phyloP scores from a whole-genome alignment of 495 filamentous ascomycete genomes.

The Halenospora varia region DNA sequence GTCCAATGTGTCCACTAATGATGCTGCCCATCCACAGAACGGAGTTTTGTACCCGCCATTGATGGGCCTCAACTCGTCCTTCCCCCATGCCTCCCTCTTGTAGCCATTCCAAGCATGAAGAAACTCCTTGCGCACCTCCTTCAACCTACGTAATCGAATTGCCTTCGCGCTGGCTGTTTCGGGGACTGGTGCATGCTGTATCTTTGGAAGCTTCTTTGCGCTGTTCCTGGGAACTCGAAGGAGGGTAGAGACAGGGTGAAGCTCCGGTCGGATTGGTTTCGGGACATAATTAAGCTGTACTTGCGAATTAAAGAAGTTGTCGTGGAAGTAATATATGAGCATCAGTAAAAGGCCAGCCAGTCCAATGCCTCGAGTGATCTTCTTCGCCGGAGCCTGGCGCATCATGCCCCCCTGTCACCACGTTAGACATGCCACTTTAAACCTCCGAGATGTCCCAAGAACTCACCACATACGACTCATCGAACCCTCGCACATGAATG shows the following conservation, averaged over 20 bases:
- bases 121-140: conserved; percentile 70
- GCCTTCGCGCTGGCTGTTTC: conserved; percentile 36
- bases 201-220: conserved; percentile 17
- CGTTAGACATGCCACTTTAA: background rate
- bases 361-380: background rate
- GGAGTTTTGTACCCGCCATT: conserved; percentile 60
- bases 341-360: background rate
- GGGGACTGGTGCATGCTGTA: conserved; percentile 12
- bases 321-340: background rate
- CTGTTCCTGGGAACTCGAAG: conserved; percentile 12
- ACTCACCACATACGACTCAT: background rate
- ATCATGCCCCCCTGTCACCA: background rate
- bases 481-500: conserved; percentile 1
- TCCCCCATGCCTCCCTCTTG: conserved; percentile 74
- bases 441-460: background rate
- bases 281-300: conserved; percentile 15
- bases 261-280: conserved; percentile 20
- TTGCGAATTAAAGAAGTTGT: background rate
- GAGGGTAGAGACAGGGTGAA: conserved; percentile 10
- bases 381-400: background rate
- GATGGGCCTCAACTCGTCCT: conserved; percentile 78
- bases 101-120: conserved; percentile 80
- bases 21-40: conserved; percentile 93
- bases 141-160: conserved; percentile 55
- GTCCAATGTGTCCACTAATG: conserved; percentile 79